Conservation (phyloP, 768 basidiomycete genomes). For the Russula brevipes region DNA sequence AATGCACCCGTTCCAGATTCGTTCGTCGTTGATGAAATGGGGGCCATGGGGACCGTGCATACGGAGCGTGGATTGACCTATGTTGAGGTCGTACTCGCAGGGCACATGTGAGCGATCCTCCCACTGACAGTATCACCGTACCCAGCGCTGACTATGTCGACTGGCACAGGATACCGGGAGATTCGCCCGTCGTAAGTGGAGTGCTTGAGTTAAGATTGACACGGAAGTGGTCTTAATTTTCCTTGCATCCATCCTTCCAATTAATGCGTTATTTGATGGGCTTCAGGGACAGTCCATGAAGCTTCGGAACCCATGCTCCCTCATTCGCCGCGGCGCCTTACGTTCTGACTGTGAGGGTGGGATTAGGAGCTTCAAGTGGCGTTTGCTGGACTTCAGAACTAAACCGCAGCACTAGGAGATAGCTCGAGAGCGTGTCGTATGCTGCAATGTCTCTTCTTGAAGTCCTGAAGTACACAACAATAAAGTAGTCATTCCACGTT, state of each 20-base stretch:
- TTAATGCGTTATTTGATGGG: constrained; percentile 67
- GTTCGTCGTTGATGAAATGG: constrained; percentile 66
- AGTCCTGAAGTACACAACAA: no score
- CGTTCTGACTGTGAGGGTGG: neutral
- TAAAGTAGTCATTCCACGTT: no score
- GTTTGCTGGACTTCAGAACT: no score
- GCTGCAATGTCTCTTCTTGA: no score
- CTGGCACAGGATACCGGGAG: constrained; percentile 58
- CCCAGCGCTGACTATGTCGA: neutral
- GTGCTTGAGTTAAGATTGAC: neutral
- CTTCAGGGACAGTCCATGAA: constrained; percentile 45
- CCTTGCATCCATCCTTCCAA: constrained; percentile 56
- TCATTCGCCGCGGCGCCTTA: no score
- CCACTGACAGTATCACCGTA: neutral
- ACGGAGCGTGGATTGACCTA: constrained; percentile 65
- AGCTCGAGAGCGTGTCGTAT: no score
- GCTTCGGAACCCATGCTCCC: no score
- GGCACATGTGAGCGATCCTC: constrained; percentile 54
- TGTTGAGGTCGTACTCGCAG: constrained; percentile 59
- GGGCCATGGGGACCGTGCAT: constrained; percentile 60
- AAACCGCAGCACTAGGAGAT: no score
- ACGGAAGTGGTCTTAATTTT: neutral
- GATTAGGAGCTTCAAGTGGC: neutral
- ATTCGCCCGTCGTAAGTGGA: constrained; percentile 51
- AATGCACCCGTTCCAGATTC: constrained; percentile 59